Evolutionary conservation across 208 protist genomes (phyloP).

Genomic region (Acanthamoeba lenticulata): DNA sequence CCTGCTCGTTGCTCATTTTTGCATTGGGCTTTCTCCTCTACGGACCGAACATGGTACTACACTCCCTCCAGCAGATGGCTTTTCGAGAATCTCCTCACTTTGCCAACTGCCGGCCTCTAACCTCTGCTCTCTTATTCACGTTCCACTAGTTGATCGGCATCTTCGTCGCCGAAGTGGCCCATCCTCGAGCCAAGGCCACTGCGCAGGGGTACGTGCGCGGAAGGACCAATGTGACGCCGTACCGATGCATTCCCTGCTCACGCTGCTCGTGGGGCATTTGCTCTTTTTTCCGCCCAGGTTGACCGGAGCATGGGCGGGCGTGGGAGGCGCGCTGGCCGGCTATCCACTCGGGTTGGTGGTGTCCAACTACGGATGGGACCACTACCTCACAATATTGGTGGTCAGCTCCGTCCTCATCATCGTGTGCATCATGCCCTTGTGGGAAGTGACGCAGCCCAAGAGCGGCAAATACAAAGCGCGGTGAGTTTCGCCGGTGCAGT

Average conservation of each 20-base stretch:
- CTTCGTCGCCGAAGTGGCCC: neutral
- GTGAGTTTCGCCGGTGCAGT: too few species aligned
- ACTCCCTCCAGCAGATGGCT: too few species aligned
- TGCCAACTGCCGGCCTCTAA: too few species aligned
- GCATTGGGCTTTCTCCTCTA: neutral
- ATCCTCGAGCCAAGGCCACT: neutral
- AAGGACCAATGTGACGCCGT: too few species aligned
- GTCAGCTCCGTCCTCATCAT: neutral
- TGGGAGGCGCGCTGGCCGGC: neutral
- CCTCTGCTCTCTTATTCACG: too few species aligned
- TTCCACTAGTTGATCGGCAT: slow-evolving; percentile 1
- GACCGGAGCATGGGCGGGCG: neutral
- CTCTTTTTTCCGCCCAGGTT: neutral
- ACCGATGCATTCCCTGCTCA: too few species aligned
- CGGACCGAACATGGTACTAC: slow-evolving; percentile 26
- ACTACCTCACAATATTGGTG: neutral
- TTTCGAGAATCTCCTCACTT: too few species aligned
- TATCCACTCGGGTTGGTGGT: neutral
- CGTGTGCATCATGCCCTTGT: neutral
- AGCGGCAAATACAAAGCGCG: neutral
- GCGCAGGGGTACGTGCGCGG: neutral
- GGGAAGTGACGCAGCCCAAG: neutral
- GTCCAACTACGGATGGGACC: neutral
- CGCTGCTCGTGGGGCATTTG: neutral
- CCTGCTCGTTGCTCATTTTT: neutral